Evolutionary conservation across 257 asterid species (phyloP), one percentile per base, ranked within the genome.

Genomic region (Nicotiana noctiflora): DNA sequence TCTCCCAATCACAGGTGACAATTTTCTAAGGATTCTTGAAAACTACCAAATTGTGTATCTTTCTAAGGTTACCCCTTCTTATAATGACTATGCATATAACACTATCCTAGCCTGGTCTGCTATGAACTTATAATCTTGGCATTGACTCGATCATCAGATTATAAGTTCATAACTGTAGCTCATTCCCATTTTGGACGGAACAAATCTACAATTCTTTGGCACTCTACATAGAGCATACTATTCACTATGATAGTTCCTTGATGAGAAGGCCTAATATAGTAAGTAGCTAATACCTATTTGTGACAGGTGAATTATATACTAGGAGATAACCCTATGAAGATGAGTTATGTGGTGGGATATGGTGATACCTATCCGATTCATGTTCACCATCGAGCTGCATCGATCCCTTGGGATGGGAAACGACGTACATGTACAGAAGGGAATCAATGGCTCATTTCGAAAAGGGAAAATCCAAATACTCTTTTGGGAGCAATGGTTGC

Each of bases 361-460:
- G 88, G 96, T 11, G 80, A 83, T 29, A 60, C 55, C 13, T 90
- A 88, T 60, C 90, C 96, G 0, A 77, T 15, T 11, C 83, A 86
- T 9, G 92, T 88, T 77, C 94, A 86, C 67, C 93, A 91, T 80
- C 84, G 91, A 84, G 92, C 85, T 66, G 90, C 94, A 81, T 90
- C 94, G n/a, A 88, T 91, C 77, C 92, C 90, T 14, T 84, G 85
- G 88, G 89, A 86, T 44, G 81, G 86, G 1, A 79, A 77, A 55
- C 19, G 23, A 80, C 80, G 79, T 81, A 27, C 86, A 0, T 90
- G 93, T 62, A 18, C 70, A 75, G 88, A 90, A 68, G 94, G 94
- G 51, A 75, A 76, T 29, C 49, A 77, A 32, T 90, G 85, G 85
- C 75, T 90, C 55, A n/a, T 83, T 6, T 84, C 86, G 10, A 21